Base-by-base conservation (phyloP, 257 asterid genomes). In the Penstemon newberryi region DNA sequence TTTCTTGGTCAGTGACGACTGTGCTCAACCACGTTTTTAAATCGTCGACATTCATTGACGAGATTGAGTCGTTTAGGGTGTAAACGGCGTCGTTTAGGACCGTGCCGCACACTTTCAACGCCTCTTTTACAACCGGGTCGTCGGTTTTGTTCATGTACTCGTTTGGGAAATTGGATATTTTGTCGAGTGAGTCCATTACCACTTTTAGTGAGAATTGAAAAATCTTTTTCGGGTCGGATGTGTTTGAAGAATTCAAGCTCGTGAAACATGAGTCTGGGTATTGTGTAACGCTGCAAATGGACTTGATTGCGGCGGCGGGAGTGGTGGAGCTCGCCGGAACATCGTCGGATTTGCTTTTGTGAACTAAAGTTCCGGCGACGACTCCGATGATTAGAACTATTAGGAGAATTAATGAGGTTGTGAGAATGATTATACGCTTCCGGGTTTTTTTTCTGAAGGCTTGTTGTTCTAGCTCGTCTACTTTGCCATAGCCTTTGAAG, bases 401-500 rank as follows among this genome's bases (percentile, higher is more conserved):
- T 6, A 89, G 70, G 5, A 87, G 74, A 5, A 82, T 8, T 0
- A 82, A 53, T 1, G 96, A 87, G 11, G 88, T 57, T 7, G 70
- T 60, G n/a, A 92, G 36, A 49, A 87, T 75, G 63, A 92, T 71
- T 1, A 78, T 6, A 4, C 90, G 87, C 64, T 78, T 84, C 3
- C 96, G 89, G 40, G 85, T 83, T 73, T 88, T 92, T 40, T 79
- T 67, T 8, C 66, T 69, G 89, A 80, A 89, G 3, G 89, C 88
- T 8, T 80, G 82, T 62, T 86, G 84, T 66, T 86, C 90, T 0
- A 41, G 57, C 11, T 77, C 85, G 70, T 89, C 96, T 4, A 87
- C 98, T 52, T 86, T 92, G 55, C 94, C 96, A 65, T 89, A 92
- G 70, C 92, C 94, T 70, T 85, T 86, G 85, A 92, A 87, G 53